Evolutionary conservation across 768 basidiomycete genomes (phyloP).

Genomic region (Asterophora parasitica): DNA sequence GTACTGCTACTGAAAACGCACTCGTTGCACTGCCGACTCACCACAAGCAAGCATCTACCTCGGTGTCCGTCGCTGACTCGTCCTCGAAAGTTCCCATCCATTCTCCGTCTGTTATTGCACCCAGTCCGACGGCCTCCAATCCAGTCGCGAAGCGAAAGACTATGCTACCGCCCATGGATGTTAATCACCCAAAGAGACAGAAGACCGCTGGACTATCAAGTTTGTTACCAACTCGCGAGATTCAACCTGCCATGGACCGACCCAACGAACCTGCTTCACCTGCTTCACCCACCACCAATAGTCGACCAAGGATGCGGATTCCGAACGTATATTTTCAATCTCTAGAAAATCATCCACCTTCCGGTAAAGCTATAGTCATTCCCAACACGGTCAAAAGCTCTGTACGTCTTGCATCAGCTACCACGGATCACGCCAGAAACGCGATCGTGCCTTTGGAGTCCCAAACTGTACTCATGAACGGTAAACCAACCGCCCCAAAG

Average conservation of each 20-base stretch:
- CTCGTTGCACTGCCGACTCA: too few species aligned
- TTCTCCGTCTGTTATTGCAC: not conserved
- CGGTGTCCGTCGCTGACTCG: not conserved
- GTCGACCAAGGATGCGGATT: not conserved
- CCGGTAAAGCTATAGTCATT: too few species aligned
- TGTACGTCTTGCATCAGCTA: not conserved
- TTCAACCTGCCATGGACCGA: not conserved
- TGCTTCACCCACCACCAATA: not conserved
- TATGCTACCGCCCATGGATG: not conserved
- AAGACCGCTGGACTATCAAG: not conserved
- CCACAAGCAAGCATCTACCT: not conserved
- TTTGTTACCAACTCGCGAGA: not conserved
- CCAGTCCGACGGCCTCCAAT: not conserved
- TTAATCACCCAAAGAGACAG: not conserved
- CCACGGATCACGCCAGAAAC: not conserved
- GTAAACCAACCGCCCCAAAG: slow-evolving; percentile 7
- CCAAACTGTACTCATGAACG: not conserved
- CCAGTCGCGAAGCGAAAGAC: not conserved
- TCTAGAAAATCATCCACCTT: too few species aligned
- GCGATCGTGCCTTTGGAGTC: not conserved
- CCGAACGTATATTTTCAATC: too few species aligned
- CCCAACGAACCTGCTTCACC: not conserved
- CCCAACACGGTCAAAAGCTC: too few species aligned
- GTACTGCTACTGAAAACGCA: not conserved
- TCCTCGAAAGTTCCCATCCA: not conserved